Evolutionary conservation across 2,329 filamentous ascomycete species (phyloP).

Genomic region (Colletotrichum trifolii): DNA sequence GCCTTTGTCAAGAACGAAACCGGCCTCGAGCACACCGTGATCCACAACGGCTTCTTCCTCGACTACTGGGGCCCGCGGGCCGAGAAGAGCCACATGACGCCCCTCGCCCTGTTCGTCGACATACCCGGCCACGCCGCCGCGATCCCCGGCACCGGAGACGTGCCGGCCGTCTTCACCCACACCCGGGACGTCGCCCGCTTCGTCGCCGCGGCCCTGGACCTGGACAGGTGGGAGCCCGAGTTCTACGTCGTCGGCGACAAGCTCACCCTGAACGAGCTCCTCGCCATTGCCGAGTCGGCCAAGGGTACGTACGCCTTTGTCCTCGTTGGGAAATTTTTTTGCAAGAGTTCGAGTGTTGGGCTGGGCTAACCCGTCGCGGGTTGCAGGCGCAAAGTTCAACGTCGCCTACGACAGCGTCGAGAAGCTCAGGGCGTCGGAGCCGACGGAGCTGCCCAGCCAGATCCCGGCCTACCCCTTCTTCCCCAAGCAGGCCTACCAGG

Average conservation of each 20-base stretch:
- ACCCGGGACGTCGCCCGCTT: constrained; percentile 60
- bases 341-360: no score
- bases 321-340: no score
- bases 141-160: constrained; percentile 61
- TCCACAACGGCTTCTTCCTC: constrained; percentile 56
- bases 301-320: no score
- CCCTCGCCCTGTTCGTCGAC: constrained; percentile 55
- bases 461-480: constrained; percentile 40
- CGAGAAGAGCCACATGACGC: constrained; percentile 50
- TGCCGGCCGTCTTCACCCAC: constrained; percentile 57
- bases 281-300: constrained; percentile 50
- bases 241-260: constrained; percentile 52
- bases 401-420: constrained; percentile 47
- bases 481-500: constrained; percentile 41
- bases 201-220: constrained; percentile 52
- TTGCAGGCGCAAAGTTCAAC: constrained; percentile 48
- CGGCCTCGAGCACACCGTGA: constrained; percentile 49
- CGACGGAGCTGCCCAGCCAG: constrained; percentile 47
- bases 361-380: no score
- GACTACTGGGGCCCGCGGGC: constrained; percentile 56
- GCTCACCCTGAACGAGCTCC: constrained; percentile 56
- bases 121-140: constrained; percentile 55
- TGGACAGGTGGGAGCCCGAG: constrained; percentile 55
- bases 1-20: constrained; percentile 44
- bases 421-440: constrained; percentile 46